phyloP scores from a whole-genome alignment of 2,329 filamentous ascomycete species.

The Trichoderma brevicompactum region DNA sequence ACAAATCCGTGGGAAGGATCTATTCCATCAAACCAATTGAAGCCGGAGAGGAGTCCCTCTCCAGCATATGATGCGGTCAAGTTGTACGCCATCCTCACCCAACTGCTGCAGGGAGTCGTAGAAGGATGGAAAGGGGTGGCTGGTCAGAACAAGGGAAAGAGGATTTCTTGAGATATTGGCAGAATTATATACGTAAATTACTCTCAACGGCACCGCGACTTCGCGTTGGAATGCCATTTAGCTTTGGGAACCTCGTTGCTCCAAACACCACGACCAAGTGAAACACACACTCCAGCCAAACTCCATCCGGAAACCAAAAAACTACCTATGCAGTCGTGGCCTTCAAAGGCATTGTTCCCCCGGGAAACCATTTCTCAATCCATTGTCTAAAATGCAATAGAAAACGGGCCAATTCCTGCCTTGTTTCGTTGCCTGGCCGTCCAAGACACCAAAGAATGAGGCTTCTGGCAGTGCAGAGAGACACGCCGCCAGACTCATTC shows the following conservation, averaged over 20 bases:
- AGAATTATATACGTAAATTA: slow-evolving; percentile 21
- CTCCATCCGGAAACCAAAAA: neutral
- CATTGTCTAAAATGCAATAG: slow-evolving; percentile 6
- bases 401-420: neutral
- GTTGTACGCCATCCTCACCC: slow-evolving; percentile 46
- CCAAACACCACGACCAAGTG: neutral
- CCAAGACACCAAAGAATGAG: slow-evolving; percentile 5
- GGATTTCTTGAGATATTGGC: neutral
- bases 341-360: slow-evolving; percentile 11
- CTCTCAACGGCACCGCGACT: neutral
- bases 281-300: neutral
- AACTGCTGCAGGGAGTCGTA: slow-evolving; percentile 11
- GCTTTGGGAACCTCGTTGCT: neutral
- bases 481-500: slow-evolving; percentile 13
- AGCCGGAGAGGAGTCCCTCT: slow-evolving; percentile 51
- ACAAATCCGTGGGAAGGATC: slow-evolving; percentile 74
- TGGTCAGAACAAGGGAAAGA: neutral
- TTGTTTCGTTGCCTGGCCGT: neutral
- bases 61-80: slow-evolving; percentile 50
- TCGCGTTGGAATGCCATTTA: slow-evolving; percentile 10
- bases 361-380: neutral
- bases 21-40: slow-evolving; percentile 53
- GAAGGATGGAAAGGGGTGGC: neutral
- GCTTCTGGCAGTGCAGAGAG: neutral
- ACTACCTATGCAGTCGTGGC: neutral